Conservation (phyloP, 371 early-diverging fungal genomes). For the Amoeboaphelidium occidentale region DNA sequence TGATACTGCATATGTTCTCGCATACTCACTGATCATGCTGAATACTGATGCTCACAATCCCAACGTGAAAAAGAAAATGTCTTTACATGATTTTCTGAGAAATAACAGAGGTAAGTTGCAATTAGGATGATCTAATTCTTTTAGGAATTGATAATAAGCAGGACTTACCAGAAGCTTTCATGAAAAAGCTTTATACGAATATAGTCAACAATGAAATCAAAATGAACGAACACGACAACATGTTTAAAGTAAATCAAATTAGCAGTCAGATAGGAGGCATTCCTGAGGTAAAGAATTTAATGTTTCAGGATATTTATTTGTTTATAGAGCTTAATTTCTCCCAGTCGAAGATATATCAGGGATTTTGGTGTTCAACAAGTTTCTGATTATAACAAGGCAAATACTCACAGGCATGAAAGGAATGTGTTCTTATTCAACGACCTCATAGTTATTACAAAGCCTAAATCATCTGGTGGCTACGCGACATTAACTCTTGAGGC, state of each 20-base stretch:
- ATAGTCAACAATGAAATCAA: slow-evolving; percentile 2
- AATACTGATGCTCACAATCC: slow-evolving; percentile 10
- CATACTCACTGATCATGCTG: slow-evolving; percentile 7
- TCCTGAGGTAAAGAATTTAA: background rate
- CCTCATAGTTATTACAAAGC: slow-evolving; percentile 10
- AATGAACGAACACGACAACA: slow-evolving; percentile 3
- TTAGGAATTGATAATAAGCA: slow-evolving; percentile 3
- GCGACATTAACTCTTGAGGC: background rate
- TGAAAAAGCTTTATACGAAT: slow-evolving; percentile 2
- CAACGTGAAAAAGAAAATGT: slow-evolving; percentile 6
- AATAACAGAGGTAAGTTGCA: slow-evolving; percentile 7
- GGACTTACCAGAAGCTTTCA: slow-evolving; percentile 2
- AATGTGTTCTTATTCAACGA: slow-evolving; percentile 1
- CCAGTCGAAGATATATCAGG: background rate
- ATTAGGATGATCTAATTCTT: background rate
- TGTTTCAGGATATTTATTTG: background rate
- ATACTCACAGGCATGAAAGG: slow-evolving; percentile 1
- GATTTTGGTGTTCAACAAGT: slow-evolving; percentile 1
- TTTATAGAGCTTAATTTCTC: background rate
- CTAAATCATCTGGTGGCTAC: background rate
- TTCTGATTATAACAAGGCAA: background rate
- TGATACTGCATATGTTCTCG: slow-evolving; percentile 5
- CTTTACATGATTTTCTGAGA: slow-evolving; percentile 3
- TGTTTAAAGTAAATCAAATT: background rate
- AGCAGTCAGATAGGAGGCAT: background rate